These are phyloP conservation scores for Dactylellina cionopaga DNA, from an alignment of 2,329 filamentous ascomycete genomes.

Conservation along the genomic window DNA sequence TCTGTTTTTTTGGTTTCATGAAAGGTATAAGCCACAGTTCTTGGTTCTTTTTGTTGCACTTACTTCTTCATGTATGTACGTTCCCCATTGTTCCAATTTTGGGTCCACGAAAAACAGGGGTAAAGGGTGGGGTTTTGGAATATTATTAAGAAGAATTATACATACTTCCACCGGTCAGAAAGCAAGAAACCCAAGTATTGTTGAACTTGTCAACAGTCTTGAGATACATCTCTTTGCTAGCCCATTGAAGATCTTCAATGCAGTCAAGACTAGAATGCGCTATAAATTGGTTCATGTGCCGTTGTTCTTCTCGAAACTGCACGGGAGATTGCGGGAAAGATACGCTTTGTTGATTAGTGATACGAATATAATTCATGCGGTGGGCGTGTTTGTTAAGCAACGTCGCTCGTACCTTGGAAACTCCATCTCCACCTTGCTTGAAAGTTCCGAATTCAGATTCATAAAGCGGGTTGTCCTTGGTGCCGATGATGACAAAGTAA, in stretches of 20 bases:
- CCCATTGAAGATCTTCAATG: constrained; percentile 96
- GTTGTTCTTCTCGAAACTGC: constrained; percentile 81
- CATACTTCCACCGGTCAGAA: constrained; percentile 82
- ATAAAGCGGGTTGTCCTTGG: constrained; percentile 94
- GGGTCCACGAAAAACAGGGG: constrained; percentile 6
- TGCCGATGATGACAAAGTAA: constrained; percentile 97
- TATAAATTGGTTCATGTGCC: constrained; percentile 97
- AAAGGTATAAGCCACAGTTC: constrained; percentile 33
- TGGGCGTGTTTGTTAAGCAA: constrained; percentile 10
- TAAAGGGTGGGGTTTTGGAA: constrained; percentile 7
- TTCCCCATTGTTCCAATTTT: constrained; percentile 13
- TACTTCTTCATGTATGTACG: not conserved
- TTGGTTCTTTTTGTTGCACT: not conserved
- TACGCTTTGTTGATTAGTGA: constrained; percentile 47
- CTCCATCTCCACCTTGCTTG: constrained; percentile 92
- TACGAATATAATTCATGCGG: constrained; percentile 8
- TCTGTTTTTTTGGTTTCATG: constrained; percentile 61
- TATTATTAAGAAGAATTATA: constrained; percentile 24
- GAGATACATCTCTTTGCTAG: constrained; percentile 77
- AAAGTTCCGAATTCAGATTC: constrained; percentile 97
- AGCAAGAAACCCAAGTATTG: constrained; percentile 93
- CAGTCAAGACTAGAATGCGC: constrained; percentile 93
- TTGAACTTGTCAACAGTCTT: constrained; percentile 98
- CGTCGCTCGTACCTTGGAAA: constrained; percentile 68
- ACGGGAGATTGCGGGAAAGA: constrained; percentile 35